phyloP scores from a whole-genome alignment of 257 asterid genomes.

The Coffea eugenioides region DNA sequence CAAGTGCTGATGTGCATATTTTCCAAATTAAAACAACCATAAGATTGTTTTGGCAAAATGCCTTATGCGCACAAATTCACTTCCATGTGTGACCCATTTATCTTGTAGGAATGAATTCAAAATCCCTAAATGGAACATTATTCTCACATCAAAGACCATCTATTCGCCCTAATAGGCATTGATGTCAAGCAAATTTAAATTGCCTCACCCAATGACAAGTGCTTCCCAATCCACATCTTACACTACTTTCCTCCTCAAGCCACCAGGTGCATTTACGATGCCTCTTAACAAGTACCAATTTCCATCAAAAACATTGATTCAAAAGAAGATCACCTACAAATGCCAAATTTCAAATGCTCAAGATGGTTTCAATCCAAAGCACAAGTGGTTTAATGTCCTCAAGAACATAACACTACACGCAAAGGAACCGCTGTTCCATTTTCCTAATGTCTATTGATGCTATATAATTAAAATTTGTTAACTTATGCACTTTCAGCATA shows the following conservation, averaged over 20 bases:
- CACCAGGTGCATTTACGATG: not conserved
- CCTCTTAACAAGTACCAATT: not conserved
- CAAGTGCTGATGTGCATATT: not conserved
- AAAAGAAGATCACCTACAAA: not conserved
- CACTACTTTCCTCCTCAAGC: not conserved
- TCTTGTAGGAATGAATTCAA: not conserved
- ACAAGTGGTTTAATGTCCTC: not conserved
- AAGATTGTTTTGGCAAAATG: not conserved
- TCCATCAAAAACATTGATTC: not conserved
- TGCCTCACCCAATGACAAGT: not conserved
- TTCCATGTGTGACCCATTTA: not conserved
- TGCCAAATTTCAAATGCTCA: not conserved
- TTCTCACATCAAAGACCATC: not conserved
- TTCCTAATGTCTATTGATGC: not conserved
- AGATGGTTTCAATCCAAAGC: not conserved
- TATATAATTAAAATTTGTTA: not conserved
- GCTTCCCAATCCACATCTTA: not conserved
- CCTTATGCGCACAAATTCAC: not conserved
- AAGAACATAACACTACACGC: not conserved
- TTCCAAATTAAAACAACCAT: not conserved
- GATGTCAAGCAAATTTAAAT: not conserved
- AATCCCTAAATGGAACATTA: not conserved
- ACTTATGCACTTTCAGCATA: not conserved
- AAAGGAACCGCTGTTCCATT: not conserved
- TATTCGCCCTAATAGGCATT: not conserved